Evolutionary conservation across 805 yeast genomes (phyloP).

Genomic region (Saturnispora sanitii): DNA sequence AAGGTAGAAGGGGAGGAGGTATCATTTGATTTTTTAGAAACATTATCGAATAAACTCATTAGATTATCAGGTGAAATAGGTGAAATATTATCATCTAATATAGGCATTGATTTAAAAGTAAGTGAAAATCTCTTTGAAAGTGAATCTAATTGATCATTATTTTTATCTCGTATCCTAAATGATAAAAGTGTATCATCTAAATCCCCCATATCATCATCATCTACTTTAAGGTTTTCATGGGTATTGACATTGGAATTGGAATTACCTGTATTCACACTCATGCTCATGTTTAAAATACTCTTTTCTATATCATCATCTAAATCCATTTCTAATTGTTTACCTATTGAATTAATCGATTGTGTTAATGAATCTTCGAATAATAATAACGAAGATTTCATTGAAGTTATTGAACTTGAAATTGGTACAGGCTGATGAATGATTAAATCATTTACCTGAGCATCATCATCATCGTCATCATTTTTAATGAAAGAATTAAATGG

Average conservation of each 20-base stretch:
- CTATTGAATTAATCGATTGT: conserved; percentile 5
- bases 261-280: not conserved
- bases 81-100: conserved; percentile 1
- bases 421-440: conserved; percentile 10
- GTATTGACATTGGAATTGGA: not conserved
- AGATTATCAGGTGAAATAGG: not conserved
- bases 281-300: not conserved
- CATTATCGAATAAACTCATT: too few relatives aligned
- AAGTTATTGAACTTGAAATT: conserved; percentile 3
- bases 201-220: not conserved
- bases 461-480: not conserved
- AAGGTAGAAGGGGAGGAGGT: not conserved
- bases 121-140: conserved; percentile 12
- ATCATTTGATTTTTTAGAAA: too few relatives aligned
- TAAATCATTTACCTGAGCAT: not conserved
- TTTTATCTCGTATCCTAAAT: not conserved
- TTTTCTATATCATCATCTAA: conserved; percentile 5
- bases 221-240: not conserved
- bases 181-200: conserved; percentile 1
- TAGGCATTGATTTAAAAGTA: conserved; percentile 19
- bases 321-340: conserved; percentile 6
- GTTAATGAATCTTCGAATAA: conserved; percentile 3
- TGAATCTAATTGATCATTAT: not conserved
- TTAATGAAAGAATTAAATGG: conserved; percentile 10
- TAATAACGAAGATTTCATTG: conserved; percentile 9